Base-by-base conservation (phyloP, 2,329 filamentous ascomycete species). In the Nemania sp. region DNA sequence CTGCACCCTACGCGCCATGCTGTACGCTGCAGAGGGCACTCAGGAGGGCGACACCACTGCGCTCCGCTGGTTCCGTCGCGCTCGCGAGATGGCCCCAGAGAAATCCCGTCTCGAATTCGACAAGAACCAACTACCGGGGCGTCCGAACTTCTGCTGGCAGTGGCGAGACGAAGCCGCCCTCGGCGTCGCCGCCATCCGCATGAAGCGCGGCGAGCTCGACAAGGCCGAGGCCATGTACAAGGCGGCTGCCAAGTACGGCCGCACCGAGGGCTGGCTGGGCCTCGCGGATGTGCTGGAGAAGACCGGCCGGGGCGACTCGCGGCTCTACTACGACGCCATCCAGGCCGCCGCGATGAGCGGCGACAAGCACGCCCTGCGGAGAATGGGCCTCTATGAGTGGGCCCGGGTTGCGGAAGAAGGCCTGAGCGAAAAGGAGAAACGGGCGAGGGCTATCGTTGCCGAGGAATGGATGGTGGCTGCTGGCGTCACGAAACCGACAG, bases 1-100 rank as follows among this genome's bases (percentile, higher is more conserved):
- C 1, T 68, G 72, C 9, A 74, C 73, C 0, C 57, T 75, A n/a
- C 61, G 68, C 6, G 74, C 70, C 14, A 40, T 70, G 11, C 41
- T 68, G 5, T 59, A 67, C 28, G 60, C 62, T 5, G 17, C 19
- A 1, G 28, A 54, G 24, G 56, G 59, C 19, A 56, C 60, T 7
- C 22, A 7, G 12, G 42, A 52, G 8, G 52, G 64, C 12, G 52
- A 65, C 31, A 50, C 41, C 14, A 55, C 57, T 3, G 72, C 72
- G 1, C 60, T 73, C 33, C 56, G 60, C 11, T 68, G 61, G 60
- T 69, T 71, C 46, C 54, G 61, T 17, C 52, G 53, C n/a, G 71
- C 70, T 17, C 49, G 43, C 52, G 52, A 56, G 31, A 30, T 57
- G 15, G 42, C 23, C 8, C 37, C 42, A 24, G 37, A 43, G 2